Evolutionary conservation across 768 basidiomycete genomes (phyloP).

Genomic region (Rhodotorula kratochvilovae): DNA sequence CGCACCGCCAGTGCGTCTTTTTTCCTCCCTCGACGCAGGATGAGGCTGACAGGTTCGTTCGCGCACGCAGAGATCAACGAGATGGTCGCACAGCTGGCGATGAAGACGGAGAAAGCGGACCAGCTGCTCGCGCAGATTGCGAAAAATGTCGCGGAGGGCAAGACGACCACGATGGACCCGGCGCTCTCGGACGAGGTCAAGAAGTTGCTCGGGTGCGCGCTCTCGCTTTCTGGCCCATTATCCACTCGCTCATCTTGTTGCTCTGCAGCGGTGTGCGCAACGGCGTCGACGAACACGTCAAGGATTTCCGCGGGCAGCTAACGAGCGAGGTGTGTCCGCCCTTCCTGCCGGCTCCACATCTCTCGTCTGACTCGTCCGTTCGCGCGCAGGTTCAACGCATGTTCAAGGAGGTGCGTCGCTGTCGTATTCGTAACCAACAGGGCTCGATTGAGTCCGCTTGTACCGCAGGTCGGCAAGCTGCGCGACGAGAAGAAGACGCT

Average conservation of each 20-base stretch:
- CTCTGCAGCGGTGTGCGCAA: slow-evolving; percentile 11
- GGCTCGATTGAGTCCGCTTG: background rate
- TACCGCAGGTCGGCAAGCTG: slow-evolving; percentile 31
- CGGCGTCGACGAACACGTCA: slow-evolving; percentile 31
- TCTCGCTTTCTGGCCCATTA: background rate
- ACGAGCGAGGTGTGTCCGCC: slow-evolving; percentile 24
- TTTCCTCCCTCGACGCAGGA: no score
- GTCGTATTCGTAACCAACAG: no score
- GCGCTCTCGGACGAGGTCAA: slow-evolving; percentile 28
- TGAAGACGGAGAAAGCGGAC: slow-evolving; percentile 13
- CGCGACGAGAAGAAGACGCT: slow-evolving; percentile 34
- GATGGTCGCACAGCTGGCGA: slow-evolving; percentile 12
- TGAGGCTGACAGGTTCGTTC: no score
- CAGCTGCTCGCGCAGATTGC: slow-evolving; percentile 3
- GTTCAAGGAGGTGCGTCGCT: slow-evolving; percentile 29
- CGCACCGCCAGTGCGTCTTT: slow-evolving; percentile 14
- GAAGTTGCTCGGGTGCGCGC: slow-evolving; percentile 12
- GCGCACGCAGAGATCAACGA: slow-evolving; percentile 18
- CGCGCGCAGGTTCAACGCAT: slow-evolving; percentile 26
- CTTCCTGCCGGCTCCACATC: background rate
- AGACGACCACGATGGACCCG: slow-evolving; percentile 28
- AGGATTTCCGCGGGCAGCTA: slow-evolving; percentile 31
- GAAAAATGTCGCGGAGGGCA: slow-evolving; percentile 14
- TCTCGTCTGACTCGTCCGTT: background rate
- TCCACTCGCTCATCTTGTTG: no score